Evolutionary conservation across 768 basidiomycete genomes (phyloP).

Genomic region (Termitomyces sp.): DNA sequence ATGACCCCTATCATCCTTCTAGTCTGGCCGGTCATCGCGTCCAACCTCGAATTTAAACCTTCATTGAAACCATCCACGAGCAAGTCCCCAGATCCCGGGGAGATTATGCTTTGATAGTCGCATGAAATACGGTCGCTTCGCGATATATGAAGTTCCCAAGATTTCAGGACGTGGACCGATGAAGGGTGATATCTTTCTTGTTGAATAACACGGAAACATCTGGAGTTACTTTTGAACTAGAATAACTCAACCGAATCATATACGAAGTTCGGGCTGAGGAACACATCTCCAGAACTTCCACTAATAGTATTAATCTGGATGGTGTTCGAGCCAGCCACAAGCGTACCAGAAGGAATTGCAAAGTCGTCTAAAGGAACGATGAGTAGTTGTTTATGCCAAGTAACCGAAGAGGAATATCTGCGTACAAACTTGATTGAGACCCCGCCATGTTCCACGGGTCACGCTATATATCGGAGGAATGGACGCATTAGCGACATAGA

Average conservation of each 20-base stretch:
- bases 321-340: constrained; percentile 36
- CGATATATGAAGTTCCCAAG: too few relatives aligned
- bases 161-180: neutral
- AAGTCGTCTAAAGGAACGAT: constrained; percentile 26
- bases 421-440: constrained; percentile 38
- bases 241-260: constrained; percentile 37
- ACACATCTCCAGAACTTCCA: constrained; percentile 36
- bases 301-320: constrained; percentile 37
- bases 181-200: neutral
- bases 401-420: neutral
- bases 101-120: constrained; percentile 3
- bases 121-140: neutral
- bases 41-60: constrained; percentile 56
- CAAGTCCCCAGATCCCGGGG: constrained; percentile 13
- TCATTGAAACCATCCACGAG: constrained; percentile 13
- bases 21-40: constrained; percentile 68
- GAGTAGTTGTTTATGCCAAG: neutral
- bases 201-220: neutral
- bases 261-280: constrained; percentile 41
- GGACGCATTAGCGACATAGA: neutral
- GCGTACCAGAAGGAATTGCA: constrained; percentile 31
- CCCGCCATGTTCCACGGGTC: constrained; percentile 47
- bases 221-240: constrained; percentile 10
- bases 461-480: constrained; percentile 24
- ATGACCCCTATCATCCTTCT: neutral